Conservation (phyloP, 2,329 filamentous ascomycete genomes). For the Fusarium cicatricum region DNA sequence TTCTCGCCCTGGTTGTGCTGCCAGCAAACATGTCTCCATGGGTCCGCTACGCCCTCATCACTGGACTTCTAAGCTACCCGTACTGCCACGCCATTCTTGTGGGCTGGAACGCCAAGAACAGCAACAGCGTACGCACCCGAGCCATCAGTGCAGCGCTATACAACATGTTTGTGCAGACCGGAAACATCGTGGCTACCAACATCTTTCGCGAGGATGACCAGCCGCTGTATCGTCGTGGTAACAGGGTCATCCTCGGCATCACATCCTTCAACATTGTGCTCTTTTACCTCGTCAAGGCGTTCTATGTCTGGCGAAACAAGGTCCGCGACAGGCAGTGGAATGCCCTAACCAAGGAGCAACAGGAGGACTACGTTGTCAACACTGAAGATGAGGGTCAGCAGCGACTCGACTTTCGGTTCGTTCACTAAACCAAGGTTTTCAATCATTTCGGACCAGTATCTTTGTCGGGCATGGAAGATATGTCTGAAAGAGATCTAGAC, state of each 20-base stretch:
- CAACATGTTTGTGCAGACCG: slow-evolving; percentile 62
- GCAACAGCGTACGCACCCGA: slow-evolving; percentile 67
- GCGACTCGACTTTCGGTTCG: slow-evolving; percentile 64
- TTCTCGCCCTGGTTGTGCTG: slow-evolving; percentile 54
- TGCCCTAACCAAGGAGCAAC: slow-evolving; percentile 54
- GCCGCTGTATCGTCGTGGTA: slow-evolving; percentile 60
- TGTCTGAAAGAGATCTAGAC: too few species aligned
- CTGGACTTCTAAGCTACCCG: slow-evolving; percentile 55
- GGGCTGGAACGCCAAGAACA: slow-evolving; percentile 68
- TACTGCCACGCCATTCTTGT: slow-evolving; percentile 59
- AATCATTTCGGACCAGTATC: neutral
- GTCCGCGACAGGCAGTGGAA: slow-evolving; percentile 54
- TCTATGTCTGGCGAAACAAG: slow-evolving; percentile 58
- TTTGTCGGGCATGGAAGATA: too few species aligned
- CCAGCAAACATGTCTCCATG: slow-evolving; percentile 50
- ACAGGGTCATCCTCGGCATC: slow-evolving; percentile 58
- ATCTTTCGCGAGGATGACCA: slow-evolving; percentile 59
- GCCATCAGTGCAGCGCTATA: slow-evolving; percentile 69
- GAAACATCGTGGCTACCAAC: slow-evolving; percentile 54
- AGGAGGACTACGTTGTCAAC: slow-evolving; percentile 56
- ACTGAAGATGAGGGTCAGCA: slow-evolving; percentile 62
- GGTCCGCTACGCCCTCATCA: slow-evolving; percentile 51
- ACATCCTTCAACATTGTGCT: slow-evolving; percentile 56
- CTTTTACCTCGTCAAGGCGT: slow-evolving; percentile 55
- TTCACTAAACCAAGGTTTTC: slow-evolving; percentile 45